Base-by-base conservation (phyloP, 805 yeast species). In the Pichia kluyveri region DNA sequence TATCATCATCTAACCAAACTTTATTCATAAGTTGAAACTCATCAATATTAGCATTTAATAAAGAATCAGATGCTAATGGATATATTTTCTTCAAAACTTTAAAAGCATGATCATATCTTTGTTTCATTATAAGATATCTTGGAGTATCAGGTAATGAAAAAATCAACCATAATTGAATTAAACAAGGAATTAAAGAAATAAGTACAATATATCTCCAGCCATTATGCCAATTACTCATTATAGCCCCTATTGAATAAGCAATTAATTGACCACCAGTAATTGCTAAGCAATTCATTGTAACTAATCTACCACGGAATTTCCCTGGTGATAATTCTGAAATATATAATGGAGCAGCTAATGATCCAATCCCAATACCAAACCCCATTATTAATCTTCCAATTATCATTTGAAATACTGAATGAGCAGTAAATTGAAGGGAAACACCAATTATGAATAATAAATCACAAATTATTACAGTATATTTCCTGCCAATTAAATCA, bases 261-360 rank as follows among this genome's bases (percentile, higher is more conserved):
- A 76, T 61, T 46, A 76, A 59, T 55, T 76, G 82, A 45, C 82
- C 82, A 14, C 79, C 80, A 5, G 82, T 76, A 45, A 76, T 76
- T 46, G 75, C 75, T 60, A 76, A 62, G 51, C 76, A 72, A 58
- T 76, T 76, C 19, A 76, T 66, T 17, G 75, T 77, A 46, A 76
- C 77, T 47, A 76, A 62, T 36, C 77, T 62, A 27, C 80, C 80
- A 53, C 82, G 60, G 53, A 71, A 75, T 53, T 69, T 70, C 8
- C 76, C 64, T 4, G 82, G 81, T 3, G 80, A 75, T 50, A 76
- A 65, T 56, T 76, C 82, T 41, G 75, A 66, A 46, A 76, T 70
- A 70, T 75, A 74, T 43, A 76, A 65, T 1, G 82, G 82, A 14
- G 81, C 71, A 43, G 75, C 70, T 50, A 76, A 63, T 5, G 80